These are phyloP conservation scores for Xylaria nigripes DNA, from an alignment of 495 filamentous ascomycete genomes.

Conservation along the genomic window DNA sequence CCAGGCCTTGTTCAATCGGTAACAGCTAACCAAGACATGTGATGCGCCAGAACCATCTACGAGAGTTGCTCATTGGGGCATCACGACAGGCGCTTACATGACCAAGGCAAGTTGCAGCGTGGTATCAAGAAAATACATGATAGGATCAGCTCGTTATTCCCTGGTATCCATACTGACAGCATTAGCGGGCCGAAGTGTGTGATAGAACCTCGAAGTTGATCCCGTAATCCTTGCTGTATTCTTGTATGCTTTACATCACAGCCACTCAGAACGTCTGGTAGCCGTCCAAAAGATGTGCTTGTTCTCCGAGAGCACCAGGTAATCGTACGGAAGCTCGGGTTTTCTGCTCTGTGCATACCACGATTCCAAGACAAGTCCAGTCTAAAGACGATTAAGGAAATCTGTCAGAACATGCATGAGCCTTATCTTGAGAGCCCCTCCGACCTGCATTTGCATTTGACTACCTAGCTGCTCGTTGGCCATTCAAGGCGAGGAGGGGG, in stretches of 20 bases:
- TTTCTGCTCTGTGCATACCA: not conserved
- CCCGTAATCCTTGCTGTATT: not conserved
- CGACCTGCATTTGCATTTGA: constrained; percentile 7
- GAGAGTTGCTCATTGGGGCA: not conserved
- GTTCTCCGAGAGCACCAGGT: not conserved
- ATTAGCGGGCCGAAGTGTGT: not conserved
- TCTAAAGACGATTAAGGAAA: constrained; percentile 1
- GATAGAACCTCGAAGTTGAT: not conserved
- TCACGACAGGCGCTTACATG: not conserved
- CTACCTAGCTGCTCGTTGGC: constrained; percentile 7
- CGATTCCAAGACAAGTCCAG: constrained; percentile 2
- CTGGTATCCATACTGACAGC: not conserved
- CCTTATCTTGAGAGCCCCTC: not conserved
- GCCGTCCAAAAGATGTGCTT: not conserved
- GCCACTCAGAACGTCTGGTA: not conserved
- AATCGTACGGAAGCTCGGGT: not conserved
- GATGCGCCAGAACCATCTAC: not conserved
- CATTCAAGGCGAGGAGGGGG: not conserved
- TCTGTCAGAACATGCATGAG: constrained; percentile 9
- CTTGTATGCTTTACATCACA: not conserved
- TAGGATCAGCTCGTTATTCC: not conserved
- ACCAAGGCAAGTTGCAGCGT: not conserved
- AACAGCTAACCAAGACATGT: constrained; percentile 3
- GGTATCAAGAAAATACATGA: not conserved
- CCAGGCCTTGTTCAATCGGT: constrained; percentile 1